Evolutionary conservation across 257 asterid species (phyloP), one percentile per base, ranked within the genome.

Genomic region (Nicotiana sylvestris): DNA sequence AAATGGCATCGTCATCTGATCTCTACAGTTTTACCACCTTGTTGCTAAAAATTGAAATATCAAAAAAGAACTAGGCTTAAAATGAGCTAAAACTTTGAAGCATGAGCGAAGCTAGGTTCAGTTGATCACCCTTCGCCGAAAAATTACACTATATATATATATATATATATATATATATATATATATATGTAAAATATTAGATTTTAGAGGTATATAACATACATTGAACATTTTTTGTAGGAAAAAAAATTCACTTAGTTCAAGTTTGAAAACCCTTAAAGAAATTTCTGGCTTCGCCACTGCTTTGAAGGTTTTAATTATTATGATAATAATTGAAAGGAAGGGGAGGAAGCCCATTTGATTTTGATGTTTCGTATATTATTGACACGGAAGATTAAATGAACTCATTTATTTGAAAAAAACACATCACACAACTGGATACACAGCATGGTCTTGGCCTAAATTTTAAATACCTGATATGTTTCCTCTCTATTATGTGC

Each of bases 361-460:
- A 76, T 76, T 76, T 76, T 76, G 80, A 76, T 76, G 43, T 61
- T 74, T 74, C 80, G 51, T 74, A 25, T 27, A 49, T 74, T 18
- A 27, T 58, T 58, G 65, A 2, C 65, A 6, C 65, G 27, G 27
- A 58, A 58, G 65, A 18, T 49, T 49, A 74, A 27, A 49, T 49
- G 62, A 74, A 74, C 62, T 74, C 43, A 29, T 65, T 70, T 21
- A 70, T 70, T 21, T 43, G 39, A 6, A 65, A 65, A 29, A 65
- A 35, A 29, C 43, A 65, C 43, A 65, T 65, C 70, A 65, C 43
- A 65, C 21, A 29, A 65, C 70, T 30, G n/a, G 70, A 30, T 29
- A 30, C 70, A 65, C n/a, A 30, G 21, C 80, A 74, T 25, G 61
- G 33, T 49, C 15, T 74, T 74, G 62, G 80, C 60, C 62, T 74